Percentiles rank a stretch among this genome's conserved stretches.
phyloP scores from a whole-genome alignment of 2,329 filamentous ascomycete genomes.

The Chaetothyriales sp. region DNA sequence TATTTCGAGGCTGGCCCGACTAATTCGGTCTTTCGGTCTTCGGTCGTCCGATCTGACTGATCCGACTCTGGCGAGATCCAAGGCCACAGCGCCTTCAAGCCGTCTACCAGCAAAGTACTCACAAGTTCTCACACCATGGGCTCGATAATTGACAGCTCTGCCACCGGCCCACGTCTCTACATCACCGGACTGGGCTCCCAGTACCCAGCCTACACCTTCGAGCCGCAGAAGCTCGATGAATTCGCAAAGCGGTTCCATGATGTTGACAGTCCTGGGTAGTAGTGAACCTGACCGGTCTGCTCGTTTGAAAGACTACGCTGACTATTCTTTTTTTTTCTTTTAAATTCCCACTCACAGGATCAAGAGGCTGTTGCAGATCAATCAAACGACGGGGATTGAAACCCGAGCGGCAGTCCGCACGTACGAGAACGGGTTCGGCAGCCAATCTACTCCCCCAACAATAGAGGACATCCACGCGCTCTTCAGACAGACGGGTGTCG shows the following conservation, averaged over 20 bases:
- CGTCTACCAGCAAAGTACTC: too few species aligned
- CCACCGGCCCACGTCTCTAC: constrained; percentile 19
- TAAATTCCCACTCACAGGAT: constrained; percentile 39
- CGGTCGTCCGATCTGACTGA: too few species aligned
- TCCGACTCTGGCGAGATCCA: too few species aligned
- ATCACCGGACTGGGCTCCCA: constrained; percentile 45
- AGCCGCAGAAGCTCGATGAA: constrained; percentile 36
- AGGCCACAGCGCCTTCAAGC: too few species aligned
- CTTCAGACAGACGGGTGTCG: constrained; percentile 20
- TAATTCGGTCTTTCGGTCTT: too few species aligned
- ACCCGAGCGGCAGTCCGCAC: constrained; percentile 46
- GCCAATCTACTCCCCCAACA: constrained; percentile 27
- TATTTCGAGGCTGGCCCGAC: too few species aligned
- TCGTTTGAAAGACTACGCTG: not conserved
- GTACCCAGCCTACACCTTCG: constrained; percentile 44
- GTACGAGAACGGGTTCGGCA: constrained; percentile 46
- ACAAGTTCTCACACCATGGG: too few species aligned
- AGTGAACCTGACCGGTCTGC: not conserved
- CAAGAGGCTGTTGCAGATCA: constrained; percentile 48
- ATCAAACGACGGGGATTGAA: constrained; percentile 50
- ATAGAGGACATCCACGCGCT: constrained; percentile 18
- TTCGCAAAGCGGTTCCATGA: constrained; percentile 42
- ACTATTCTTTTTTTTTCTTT: too few species aligned
- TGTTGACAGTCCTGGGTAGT: constrained; percentile 1
- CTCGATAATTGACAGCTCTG: too few species aligned